Conservation (phyloP, 805 yeast species). For the Yamadazyma laniorum region DNA sequence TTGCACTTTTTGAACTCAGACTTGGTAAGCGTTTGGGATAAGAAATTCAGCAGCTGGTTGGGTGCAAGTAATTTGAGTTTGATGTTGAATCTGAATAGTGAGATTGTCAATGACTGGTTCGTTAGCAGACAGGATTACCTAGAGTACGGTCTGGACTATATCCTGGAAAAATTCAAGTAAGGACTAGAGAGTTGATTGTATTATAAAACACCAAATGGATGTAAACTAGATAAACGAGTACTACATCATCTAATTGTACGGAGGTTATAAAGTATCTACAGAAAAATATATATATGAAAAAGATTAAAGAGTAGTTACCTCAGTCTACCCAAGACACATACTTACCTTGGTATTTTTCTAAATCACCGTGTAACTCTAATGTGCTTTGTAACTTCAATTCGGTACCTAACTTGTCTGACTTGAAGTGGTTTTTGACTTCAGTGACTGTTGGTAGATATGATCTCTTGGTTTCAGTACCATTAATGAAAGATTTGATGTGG, state of each 20-base stretch:
- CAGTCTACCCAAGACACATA: slow-evolving; percentile 41
- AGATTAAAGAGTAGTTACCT: too few species aligned
- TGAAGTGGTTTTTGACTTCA: slow-evolving; percentile 68
- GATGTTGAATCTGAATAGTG: slow-evolving; percentile 49
- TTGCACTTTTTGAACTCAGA: slow-evolving; percentile 22
- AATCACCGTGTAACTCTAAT: slow-evolving; percentile 55
- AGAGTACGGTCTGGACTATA: slow-evolving; percentile 53
- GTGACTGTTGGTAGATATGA: slow-evolving; percentile 64
- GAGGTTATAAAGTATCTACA: background rate
- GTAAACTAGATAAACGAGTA: background rate
- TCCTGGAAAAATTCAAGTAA: slow-evolving; percentile 35
- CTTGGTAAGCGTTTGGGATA: slow-evolving; percentile 43
- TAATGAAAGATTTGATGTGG: slow-evolving; percentile 62
- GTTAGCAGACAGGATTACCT: slow-evolving; percentile 62
- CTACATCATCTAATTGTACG: background rate
- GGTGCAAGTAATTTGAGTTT: slow-evolving; percentile 72
- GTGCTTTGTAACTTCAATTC: slow-evolving; percentile 56
- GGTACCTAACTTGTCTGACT: slow-evolving; percentile 59
- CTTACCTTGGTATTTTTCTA: slow-evolving; percentile 38
- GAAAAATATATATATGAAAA: background rate
- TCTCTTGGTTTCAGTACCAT: slow-evolving; percentile 66
- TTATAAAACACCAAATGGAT: background rate
- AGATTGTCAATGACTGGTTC: slow-evolving; percentile 49
- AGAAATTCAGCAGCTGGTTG: slow-evolving; percentile 62
- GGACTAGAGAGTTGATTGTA: background rate